Evolutionary conservation across 140 eudicot species (phyloP), one percentile per base, ranked within the genome.

Genomic region (Cichorium intybus): DNA sequence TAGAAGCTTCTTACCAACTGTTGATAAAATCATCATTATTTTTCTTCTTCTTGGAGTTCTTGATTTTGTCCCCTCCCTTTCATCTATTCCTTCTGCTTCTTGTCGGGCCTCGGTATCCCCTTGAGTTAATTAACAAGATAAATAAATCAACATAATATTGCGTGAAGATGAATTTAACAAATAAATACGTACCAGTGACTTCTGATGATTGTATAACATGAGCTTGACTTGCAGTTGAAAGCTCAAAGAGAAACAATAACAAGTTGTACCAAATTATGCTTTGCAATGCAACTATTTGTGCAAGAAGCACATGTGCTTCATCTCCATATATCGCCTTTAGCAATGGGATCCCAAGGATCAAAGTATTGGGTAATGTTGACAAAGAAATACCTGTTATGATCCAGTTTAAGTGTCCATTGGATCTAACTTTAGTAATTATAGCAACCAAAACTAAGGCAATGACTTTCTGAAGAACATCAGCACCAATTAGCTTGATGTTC

Each of bases 241-340:
- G 24, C 83, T 89, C 97, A 37, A 82, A 85, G 53, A 89, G 59
- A 76, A 89, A 45, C 80, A 85, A 52, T 53, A 85, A 78, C 28
- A 85, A 57, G 68, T 89, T 89, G 73, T 89, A 82, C 95, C 97
- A 89, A 57, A 85, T 70, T 22, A 83, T 35, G 78, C 97, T 89
- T 48, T 89, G 95, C 27, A 89, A 75, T 35, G 77, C 86, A 68
- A 89, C 81, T 72, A 88, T 80, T 68, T 88, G 96, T 27, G 79
- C 77, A 51, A 89, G 79, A 47, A 85, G 78, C 56, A 33, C 51
- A 0, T 59, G 76, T 45, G 97, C 88, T 76, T 83, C 90, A 29
- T 80, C 70, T 16, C 95, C 95, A 70, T 78, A 89, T 77, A 89
- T 72, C 7, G 95, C 91, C 72, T 50, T 85, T 37, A 89, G 24